phyloP scores from a whole-genome alignment of 805 yeast genomes.

The Wickerhamomyces ciferrii region DNA sequence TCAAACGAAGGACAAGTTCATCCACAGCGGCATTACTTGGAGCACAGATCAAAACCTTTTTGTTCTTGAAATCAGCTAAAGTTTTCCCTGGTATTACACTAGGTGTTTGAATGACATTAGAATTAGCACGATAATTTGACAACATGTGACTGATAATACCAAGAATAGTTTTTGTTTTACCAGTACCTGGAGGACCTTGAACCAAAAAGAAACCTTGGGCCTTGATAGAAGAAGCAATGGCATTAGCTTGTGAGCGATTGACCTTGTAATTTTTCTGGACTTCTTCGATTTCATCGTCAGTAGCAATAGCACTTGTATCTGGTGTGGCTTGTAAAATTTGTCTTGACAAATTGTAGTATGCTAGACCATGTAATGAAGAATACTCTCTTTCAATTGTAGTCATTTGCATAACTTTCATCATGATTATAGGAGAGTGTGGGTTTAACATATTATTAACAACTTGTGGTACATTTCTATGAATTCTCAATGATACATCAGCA shows the following conservation, averaged over 20 bases:
- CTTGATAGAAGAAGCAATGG: constrained; percentile 68
- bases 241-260: constrained; percentile 87
- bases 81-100: constrained; percentile 14
- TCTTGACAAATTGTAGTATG: constrained; percentile 71
- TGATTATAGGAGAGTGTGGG: constrained; percentile 60
- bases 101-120: constrained; percentile 27
- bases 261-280: constrained; percentile 51
- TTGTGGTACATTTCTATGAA: constrained; percentile 33
- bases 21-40: constrained; percentile 99
- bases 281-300: constrained; percentile 28
- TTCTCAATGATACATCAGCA: constrained; percentile 71
- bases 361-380: constrained; percentile 75
- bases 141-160: constrained; percentile 83
- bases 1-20: constrained; percentile 80
- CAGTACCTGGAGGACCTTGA: constrained; percentile 99
- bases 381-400: constrained; percentile 91
- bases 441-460: constrained; percentile 47
- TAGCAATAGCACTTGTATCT: constrained; percentile 29
- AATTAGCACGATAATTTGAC: constrained; percentile 28
- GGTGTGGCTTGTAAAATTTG: constrained; percentile 68
- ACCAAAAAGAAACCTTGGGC: constrained; percentile 80
- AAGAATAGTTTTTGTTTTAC: constrained; percentile 94
- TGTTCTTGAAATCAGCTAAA: constrained; percentile 20
- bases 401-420: constrained; percentile 78
- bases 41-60: constrained; percentile 84